Base-by-base conservation (phyloP, 495 filamentous ascomycete genomes). In the Trichocladium uniseriatum region DNA sequence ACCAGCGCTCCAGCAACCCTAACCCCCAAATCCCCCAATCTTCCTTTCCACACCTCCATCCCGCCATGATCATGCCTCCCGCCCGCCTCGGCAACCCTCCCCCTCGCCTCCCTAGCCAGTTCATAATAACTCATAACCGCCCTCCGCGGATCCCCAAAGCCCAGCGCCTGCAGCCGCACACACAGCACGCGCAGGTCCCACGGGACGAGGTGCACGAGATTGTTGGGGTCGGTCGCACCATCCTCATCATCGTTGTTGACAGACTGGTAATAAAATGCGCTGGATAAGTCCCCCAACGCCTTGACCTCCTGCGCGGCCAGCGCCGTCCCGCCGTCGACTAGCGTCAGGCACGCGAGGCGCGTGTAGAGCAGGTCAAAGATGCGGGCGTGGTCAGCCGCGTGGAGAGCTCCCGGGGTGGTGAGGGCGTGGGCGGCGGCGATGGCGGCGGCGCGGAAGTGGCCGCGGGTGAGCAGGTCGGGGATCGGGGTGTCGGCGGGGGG, bases 121-220 rank as follows among this genome's bases (percentile, higher is more conserved):
- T 94, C 89, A 60, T 95, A 96, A 59, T 92, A 84, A 19, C 82
- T 82, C 64, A 85, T 87, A 34, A 98, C 81, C n/a, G 82, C 82
- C 43, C 87, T 74, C n/a, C 89, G 75, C 34, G 81, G 75, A 65
- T 96, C 92, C 14, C 79, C 82, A 56, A 87, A 91, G 1, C 84
- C 87, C 32, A 95, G 79, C 13, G 83, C 84, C 56, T 94, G 88
- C 28, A 97, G 73, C 3, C 90, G 73, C 19, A 95, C 83, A 2
- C 79, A 81, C 9, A 96, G 70, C 2, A 95, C 77, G 5, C 91
- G 77, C 39, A 98, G 74, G 41, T 83, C 81, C 92, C 92, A 98
- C 7, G 91, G 91, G 0, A 87, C 83, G 3, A 91, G 73, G 63
- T 84, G 81, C 14, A 5, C 24, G 45, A 10, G 27, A 16, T 27